Percentiles rank a stretch among this genome's conserved stretches.
These are phyloP conservation scores for Mesembryanthemum crystallinum DNA, from an alignment of 148 eudicot genomes.

Conservation along the genomic window DNA sequence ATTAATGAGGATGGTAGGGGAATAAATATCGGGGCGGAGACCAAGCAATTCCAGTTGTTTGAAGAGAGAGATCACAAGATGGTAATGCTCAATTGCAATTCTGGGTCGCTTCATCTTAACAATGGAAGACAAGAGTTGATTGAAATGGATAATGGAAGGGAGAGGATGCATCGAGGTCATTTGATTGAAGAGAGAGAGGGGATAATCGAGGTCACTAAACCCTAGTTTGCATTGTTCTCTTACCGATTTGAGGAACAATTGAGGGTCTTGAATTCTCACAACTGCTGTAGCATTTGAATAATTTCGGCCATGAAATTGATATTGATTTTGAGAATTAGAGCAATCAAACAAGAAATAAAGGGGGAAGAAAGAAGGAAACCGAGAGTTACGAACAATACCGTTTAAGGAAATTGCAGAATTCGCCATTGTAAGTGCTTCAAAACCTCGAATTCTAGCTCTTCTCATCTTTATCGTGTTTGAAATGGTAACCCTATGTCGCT, in stretches of 20 bases:
- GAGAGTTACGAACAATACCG: no score
- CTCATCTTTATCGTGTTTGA: no score
- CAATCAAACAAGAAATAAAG: no score
- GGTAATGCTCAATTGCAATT: background rate
- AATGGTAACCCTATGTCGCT: no score
- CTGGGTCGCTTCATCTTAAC: constrained; percentile 13
- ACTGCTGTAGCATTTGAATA: no score
- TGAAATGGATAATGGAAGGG: constrained; percentile 1
- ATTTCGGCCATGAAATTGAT: no score
- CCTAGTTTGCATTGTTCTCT: background rate
- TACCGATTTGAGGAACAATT: background rate
- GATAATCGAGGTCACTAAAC: background rate
- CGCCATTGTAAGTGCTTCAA: no score
- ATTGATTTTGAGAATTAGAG: no score
- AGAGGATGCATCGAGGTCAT: background rate
- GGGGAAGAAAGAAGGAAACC: no score
- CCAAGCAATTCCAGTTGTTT: background rate
- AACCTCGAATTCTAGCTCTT: no score
- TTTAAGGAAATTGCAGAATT: no score
- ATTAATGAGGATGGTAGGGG: background rate
- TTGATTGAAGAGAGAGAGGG: background rate
- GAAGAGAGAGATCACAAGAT: background rate
- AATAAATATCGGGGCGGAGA: background rate
- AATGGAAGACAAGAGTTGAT: constrained; percentile 7
- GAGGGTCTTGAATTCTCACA: no score